Percentiles rank a stretch among this genome's conserved stretches.
These are phyloP conservation scores for Pseudogymnoascus sp. DNA, from an alignment of 2,329 filamentous ascomycete species.

Conservation along the genomic window DNA sequence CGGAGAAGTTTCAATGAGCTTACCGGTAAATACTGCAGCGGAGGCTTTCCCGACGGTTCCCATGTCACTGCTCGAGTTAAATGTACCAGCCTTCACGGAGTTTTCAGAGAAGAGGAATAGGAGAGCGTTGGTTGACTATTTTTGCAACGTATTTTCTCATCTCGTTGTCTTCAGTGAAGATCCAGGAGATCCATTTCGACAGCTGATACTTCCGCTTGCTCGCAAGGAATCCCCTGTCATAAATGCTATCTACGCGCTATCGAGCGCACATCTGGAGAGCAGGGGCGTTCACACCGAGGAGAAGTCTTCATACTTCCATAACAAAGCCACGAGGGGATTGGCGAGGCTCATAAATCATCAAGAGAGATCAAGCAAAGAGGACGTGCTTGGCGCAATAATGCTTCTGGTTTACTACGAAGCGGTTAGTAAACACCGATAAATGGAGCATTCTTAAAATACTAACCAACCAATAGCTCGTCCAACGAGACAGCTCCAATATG, in stretches of 20 bases:
- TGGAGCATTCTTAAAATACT: conserved; percentile 1
- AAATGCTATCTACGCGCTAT: conserved; percentile 77
- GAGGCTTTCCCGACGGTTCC: neutral
- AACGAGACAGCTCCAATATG: conserved; percentile 51
- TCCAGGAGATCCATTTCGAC: conserved; percentile 54
- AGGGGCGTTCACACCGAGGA: conserved; percentile 45
- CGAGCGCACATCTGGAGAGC: conserved; percentile 75
- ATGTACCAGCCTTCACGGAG: conserved; percentile 46
- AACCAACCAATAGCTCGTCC: conserved; percentile 44
- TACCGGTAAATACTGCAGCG: conserved; percentile 19
- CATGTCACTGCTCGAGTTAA: conserved; percentile 39
- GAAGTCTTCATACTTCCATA: conserved; percentile 52
- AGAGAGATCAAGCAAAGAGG: conserved; percentile 43
- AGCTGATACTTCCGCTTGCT: conserved; percentile 54
- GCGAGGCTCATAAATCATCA: conserved; percentile 49
- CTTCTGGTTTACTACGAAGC: conserved; percentile 57
- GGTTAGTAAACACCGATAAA: conserved; percentile 33
- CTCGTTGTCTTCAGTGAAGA: conserved; percentile 59
- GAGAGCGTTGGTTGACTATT: conserved; percentile 52
- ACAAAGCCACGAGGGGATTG: conserved; percentile 50
- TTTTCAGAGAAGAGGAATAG: conserved; percentile 48
- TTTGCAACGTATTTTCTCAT: conserved; percentile 56
- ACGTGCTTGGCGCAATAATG: conserved; percentile 54
- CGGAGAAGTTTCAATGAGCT: neutral
- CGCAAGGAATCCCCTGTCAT: conserved; percentile 53